phyloP scores from a whole-genome alignment of 805 yeast species.

The Starmerella scarabaei region DNA sequence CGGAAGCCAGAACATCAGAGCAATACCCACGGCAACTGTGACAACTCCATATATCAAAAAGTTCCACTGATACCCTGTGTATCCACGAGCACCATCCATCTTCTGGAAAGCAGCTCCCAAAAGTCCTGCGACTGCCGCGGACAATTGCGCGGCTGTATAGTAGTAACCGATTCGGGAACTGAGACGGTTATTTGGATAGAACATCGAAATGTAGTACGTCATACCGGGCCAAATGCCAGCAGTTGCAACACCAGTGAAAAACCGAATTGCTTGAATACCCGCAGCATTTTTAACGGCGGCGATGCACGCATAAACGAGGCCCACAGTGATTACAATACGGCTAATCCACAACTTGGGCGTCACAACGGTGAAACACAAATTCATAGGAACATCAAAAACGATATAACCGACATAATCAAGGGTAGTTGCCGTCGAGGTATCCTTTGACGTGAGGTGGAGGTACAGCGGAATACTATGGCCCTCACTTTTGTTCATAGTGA shows the following conservation, averaged over 20 bases:
- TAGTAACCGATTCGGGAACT: slow-evolving; percentile 76
- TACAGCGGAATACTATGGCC: slow-evolving; percentile 50
- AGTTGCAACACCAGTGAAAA: slow-evolving; percentile 61
- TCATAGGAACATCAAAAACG: slow-evolving; percentile 79
- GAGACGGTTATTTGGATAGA: slow-evolving; percentile 71
- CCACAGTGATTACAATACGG: slow-evolving; percentile 64
- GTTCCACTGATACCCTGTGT: slow-evolving; percentile 79
- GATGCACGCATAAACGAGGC: slow-evolving; percentile 65
- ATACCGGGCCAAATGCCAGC: slow-evolving; percentile 90
- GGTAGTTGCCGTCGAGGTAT: slow-evolving; percentile 64
- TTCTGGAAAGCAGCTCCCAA: slow-evolving; percentile 80
- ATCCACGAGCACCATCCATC: slow-evolving; percentile 59
- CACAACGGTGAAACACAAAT: slow-evolving; percentile 65
- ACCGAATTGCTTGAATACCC: slow-evolving; percentile 59
- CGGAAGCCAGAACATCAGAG: slow-evolving; percentile 73
- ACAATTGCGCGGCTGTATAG: slow-evolving; percentile 83
- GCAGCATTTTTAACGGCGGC: slow-evolving; percentile 41
- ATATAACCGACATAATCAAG: slow-evolving; percentile 72
- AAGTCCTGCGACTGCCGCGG: slow-evolving; percentile 79
- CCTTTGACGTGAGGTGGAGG: slow-evolving; percentile 40
- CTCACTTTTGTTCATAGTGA: slow-evolving; percentile 57
- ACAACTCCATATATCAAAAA: slow-evolving; percentile 63
- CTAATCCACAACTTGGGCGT: slow-evolving; percentile 80
- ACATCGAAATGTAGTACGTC: slow-evolving; percentile 67
- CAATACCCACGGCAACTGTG: slow-evolving; percentile 50